phyloP scores from a whole-genome alignment of 2,329 filamentous ascomycete species.

The Sclerotinia trifoliorum region DNA sequence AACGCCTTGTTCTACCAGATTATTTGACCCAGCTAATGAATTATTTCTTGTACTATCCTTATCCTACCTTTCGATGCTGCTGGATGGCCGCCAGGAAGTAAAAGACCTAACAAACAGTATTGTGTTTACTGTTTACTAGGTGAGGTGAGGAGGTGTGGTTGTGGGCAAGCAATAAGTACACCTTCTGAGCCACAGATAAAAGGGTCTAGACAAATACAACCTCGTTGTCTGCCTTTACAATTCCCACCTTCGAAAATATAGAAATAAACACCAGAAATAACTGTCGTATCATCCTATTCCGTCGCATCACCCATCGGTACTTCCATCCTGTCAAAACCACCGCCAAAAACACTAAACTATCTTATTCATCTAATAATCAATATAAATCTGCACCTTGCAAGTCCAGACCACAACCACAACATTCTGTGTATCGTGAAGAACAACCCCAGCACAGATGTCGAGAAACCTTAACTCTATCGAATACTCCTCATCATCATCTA shows the following conservation, averaged over 20 bases:
- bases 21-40: not conserved
- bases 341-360: not conserved
- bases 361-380: constrained; percentile 1
- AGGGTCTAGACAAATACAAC: constrained; percentile 3
- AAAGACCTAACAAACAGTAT: not conserved
- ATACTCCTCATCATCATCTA: not conserved
- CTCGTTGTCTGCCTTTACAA: not conserved
- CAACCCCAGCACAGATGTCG: not conserved
- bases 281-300: not conserved
- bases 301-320: not conserved
- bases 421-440: constrained; percentile 9
- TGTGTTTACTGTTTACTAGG: not conserved
- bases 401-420: not conserved
- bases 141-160: not conserved
- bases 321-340: not conserved
- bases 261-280: not conserved
- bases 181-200: not conserved
- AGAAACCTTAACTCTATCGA: not conserved
- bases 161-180: not conserved
- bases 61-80: too few relatives aligned
- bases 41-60: not conserved
- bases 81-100: not conserved
- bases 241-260: not conserved
- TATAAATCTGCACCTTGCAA: constrained; percentile 3
- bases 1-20: not conserved